Base-by-base conservation (phyloP, 176 grass and related monocot species). In the Bolboschoenus planiculmis region DNA sequence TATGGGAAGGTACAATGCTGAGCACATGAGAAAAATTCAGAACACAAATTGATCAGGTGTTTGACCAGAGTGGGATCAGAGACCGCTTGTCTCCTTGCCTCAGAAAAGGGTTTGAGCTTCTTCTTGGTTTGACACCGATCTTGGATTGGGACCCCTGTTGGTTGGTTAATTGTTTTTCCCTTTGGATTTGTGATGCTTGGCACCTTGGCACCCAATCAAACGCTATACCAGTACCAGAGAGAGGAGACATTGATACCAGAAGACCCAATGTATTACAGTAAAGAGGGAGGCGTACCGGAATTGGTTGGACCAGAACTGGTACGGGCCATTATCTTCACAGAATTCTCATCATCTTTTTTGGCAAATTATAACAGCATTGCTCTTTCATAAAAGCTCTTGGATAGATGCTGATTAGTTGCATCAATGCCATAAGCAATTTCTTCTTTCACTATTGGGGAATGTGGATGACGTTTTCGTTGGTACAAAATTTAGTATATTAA, bases 1-100 rank as follows among this genome's bases (percentile, higher is more conserved):
- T 76, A 48, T 51, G 72, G 26, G 72, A 76, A 76, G 72, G 72
- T 76, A 76, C 72, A 76, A 51, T 76, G 26, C 24, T 76, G 44
- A 53, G 51, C 70, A 43, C 70, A 74, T 70, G 36, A 70, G 65
- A 40, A 65, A 70, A n/a, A 40, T n/a, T n/a, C 65, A 73, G 68
- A 43, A 73, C 68, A 73, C 37, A 46, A 31, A 29, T 51, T 76
- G 26, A 76, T 76, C 72, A 76, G 72, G 72, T 48, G 44, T 76
- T 76, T 76, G 72, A 76, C 72, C 44, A 51, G 72, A 18, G 43
- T 76, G 43, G 42, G 72, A 51, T 76, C 72, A 51, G 72, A 51
- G 72, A 76, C 42, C 42, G 43, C 71, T 51, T 50, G 71, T 76
- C 71, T 76, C 11, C 23, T 76, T 76, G 71, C 26, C 71, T 31